phyloP scores from a whole-genome alignment of 345 rosid species.

The Populus tremula region DNA sequence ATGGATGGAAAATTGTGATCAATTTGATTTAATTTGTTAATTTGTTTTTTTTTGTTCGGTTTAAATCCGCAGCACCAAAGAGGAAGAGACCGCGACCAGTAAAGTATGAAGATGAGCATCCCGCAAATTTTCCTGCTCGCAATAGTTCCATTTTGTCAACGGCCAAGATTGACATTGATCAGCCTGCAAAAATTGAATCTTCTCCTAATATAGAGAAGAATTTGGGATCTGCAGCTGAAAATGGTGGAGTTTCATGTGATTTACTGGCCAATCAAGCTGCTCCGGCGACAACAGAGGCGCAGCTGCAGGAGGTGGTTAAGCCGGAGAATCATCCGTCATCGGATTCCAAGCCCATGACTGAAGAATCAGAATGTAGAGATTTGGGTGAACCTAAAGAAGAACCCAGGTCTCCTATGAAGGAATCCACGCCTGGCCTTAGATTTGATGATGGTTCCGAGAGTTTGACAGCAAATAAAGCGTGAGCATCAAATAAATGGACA shows the following conservation, averaged over 20 bases:
- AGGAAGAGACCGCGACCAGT: slow-evolving; percentile 84
- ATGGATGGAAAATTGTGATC: slow-evolving; percentile 1
- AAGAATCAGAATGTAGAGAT: slow-evolving; percentile 40
- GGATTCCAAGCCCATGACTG: slow-evolving; percentile 38
- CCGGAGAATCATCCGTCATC: not conserved
- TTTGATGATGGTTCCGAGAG: slow-evolving; percentile 51
- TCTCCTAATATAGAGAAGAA: slow-evolving; percentile 44
- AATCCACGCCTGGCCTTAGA: slow-evolving; percentile 45
- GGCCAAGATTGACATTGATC: slow-evolving; percentile 55
- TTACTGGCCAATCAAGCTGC: not conserved
- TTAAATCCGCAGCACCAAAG: slow-evolving; percentile 67
- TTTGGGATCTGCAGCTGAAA: slow-evolving; percentile 18
- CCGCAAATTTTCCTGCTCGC: slow-evolving; percentile 41
- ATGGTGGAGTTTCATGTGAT: slow-evolving; percentile 14
- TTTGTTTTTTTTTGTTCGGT: not conserved
- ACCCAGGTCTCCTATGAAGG: slow-evolving; percentile 53
- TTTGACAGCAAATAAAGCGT: slow-evolving; percentile 49
- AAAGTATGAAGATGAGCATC: slow-evolving; percentile 78
- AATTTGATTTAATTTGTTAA: not conserved
- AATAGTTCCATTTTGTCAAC: slow-evolving; percentile 43
- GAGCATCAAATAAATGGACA: slow-evolving; percentile 14
- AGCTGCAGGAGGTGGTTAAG: slow-evolving; percentile 8
- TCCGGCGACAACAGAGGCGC: not conserved
- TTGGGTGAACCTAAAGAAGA: slow-evolving; percentile 45
- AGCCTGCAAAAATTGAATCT: slow-evolving; percentile 43